Conservation (phyloP, 331 rosid species). For the Arachis monticola region DNA sequence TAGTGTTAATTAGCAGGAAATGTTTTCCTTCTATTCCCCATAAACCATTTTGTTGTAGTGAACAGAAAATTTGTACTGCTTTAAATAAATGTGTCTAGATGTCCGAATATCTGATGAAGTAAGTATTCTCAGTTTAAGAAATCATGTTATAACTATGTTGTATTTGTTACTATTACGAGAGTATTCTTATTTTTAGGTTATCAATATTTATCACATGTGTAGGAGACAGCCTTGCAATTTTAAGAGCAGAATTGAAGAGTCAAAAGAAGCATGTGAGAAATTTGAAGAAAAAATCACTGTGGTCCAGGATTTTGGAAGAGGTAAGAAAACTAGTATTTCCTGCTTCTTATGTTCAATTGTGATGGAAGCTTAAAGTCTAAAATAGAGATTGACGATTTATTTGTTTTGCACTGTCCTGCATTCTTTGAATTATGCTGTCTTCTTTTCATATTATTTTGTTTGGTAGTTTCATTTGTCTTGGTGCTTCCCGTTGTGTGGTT, state of each 20-base stretch:
- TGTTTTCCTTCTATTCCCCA: slow-evolving; percentile 2
- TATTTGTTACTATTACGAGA: slow-evolving; percentile 28
- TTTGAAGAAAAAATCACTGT: slow-evolving; percentile 93
- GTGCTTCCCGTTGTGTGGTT: too few species aligned
- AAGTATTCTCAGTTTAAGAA: slow-evolving; percentile 27
- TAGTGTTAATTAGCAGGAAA: slow-evolving; percentile 1
- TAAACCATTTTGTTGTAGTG: neutral
- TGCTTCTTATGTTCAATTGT: slow-evolving; percentile 18
- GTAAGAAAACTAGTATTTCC: slow-evolving; percentile 54
- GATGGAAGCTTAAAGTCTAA: slow-evolving; percentile 27
- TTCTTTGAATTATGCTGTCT: slow-evolving; percentile 10
- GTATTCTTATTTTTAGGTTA: slow-evolving; percentile 27
- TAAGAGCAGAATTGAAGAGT: slow-evolving; percentile 92
- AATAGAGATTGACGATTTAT: neutral
- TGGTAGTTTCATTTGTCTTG: too few species aligned
- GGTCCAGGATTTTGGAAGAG: slow-evolving; percentile 99
- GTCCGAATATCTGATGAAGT: slow-evolving; percentile 19
- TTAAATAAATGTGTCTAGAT: slow-evolving; percentile 13
- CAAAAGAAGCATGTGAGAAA: slow-evolving; percentile 91
- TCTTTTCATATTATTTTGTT: neutral
- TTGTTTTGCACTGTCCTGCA: neutral
- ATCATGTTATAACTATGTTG: slow-evolving; percentile 17
- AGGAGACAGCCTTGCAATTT: slow-evolving; percentile 96
- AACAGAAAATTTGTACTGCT: neutral
- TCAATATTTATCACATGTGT: slow-evolving; percentile 42